Evolutionary conservation across 805 yeast species (phyloP).

Genomic region (Zygotorulaspora florentina): DNA sequence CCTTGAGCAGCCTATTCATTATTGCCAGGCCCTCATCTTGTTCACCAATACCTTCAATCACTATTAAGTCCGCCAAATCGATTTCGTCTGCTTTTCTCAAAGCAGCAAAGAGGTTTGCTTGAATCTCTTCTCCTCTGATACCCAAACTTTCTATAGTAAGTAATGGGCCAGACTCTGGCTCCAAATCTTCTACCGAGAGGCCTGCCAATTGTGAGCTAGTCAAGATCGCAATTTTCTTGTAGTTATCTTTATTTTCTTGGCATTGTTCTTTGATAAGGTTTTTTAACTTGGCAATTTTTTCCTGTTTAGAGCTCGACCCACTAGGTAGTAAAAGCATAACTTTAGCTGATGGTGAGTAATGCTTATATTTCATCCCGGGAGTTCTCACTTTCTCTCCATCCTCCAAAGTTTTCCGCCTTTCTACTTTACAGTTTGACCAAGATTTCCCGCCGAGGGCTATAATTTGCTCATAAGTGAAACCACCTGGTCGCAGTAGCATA

Average conservation of each 20-base stretch:
- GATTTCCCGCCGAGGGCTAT: conserved; percentile 54
- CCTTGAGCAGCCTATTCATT: conserved; percentile 86
- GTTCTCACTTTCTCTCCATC: conserved; percentile 75
- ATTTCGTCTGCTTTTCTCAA: conserved; percentile 72
- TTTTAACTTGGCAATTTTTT: conserved; percentile 29
- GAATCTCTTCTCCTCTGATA: conserved; percentile 49
- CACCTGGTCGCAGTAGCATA: conserved; percentile 89
- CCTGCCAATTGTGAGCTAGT: conserved; percentile 35
- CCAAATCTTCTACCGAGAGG: conserved; percentile 1
- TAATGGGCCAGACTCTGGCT: background rate
- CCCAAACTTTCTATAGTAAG: conserved; percentile 40
- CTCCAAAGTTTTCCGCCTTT: conserved; percentile 54
- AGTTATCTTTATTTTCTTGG: conserved; percentile 8
- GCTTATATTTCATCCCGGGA: conserved; percentile 97
- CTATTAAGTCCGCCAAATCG: conserved; percentile 57
- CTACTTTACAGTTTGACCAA: conserved; percentile 64
- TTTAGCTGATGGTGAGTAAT: conserved; percentile 85
- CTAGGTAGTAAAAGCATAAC: conserved; percentile 63
- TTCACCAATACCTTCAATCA: conserved; percentile 80
- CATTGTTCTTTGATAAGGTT: conserved; percentile 19
- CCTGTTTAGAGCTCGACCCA: conserved; percentile 37
- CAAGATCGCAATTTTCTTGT: conserved; percentile 48
- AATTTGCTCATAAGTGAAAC: conserved; percentile 77
- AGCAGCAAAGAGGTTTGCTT: conserved; percentile 66
- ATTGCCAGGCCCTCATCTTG: conserved; percentile 84